Base-by-base conservation (phyloP, 345 rosid genomes). In the Alliaria petiolata region DNA sequence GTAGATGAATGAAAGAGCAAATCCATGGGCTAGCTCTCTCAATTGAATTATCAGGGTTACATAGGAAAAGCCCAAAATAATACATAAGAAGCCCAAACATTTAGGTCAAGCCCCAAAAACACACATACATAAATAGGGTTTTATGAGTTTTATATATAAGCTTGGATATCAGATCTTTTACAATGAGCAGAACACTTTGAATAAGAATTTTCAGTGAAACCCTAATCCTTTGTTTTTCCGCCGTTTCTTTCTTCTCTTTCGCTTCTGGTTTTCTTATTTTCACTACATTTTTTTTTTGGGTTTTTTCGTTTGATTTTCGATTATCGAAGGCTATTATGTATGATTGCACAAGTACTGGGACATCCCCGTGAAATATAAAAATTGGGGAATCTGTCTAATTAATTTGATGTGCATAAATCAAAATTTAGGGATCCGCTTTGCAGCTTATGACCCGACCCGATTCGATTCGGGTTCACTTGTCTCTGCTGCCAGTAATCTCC, bases 371-470 rank as follows among this genome's bases (percentile, higher is more conserved):
- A 51, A 8, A 42, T 9, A 35, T 19, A 40, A 31, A 46, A 50
- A 34, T 62, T 30, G 71, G 75, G 79, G 73, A 39, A 58, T 75
- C 43, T 68, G 79, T 75, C 79, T 47, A 75, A 75, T 75, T 42
- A 50, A 57, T 66, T 64, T 57, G 0, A 9, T 74, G 75, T 75
- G 79, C 79, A 62, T 68, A 75, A 0, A 75, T 43, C 2, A 62
- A 75, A 36, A 75, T 43, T 54, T 75, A 75, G 79, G 79, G 70
- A 75, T 68, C 79, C 79, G 79, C 74, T 75, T 75, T 75, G 79
- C 79, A 44, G 65, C 79, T 62, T 75, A 45, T 53, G 69, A 69
- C 44, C 58, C 35, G 28, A 75, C 44, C 59, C 22, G 74, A 62
- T 68, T 34, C 17, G 15, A 10, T 58, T 68, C 22, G 45, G 44